Base-by-base conservation (phyloP, 805 yeast genomes). In the Candida pseudofarinosa region DNA sequence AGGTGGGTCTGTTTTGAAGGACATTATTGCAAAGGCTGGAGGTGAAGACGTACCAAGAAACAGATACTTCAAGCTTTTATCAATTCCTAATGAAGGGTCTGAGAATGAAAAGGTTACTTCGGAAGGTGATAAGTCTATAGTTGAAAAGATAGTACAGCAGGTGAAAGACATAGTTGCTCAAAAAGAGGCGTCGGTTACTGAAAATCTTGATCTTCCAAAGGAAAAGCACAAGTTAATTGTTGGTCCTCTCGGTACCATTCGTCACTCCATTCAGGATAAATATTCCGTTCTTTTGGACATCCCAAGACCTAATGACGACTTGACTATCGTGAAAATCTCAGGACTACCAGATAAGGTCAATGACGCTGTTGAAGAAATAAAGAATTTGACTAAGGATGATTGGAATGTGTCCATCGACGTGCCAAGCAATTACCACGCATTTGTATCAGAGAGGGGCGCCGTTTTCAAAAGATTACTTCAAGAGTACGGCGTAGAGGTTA, bases 231-330 rank as follows among this genome's bases (percentile, higher is more conserved):
- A 88, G 53, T 73, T 80, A 7, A 57, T 91, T 40, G 79, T 91
- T 61, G 98, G 98, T 33, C 81, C 88, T 32, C 80, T 81, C 44
- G 97, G 98, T 35, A 56, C 79, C 10, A 75, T 77, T 45, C 87
- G 91, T 65, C 83, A 84, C 52, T 70, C 77, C 8, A 62, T 88
- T 49, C 91, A 88, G 67, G 69, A 76, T 13, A 87, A 84, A 54
- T 86, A 75, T 61, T 69, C 72, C 12, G 90, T 87, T 38, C 58
- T 62, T 19, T 62, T 91, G 42, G 71, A 69, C 37, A 76, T 91
- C 56, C 97, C 97, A 49, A 76, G 74, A 56, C 65, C 74, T 33
- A 75, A 71, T 45, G 74, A 70, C 41, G 64, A 68, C 28, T 70
- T 79, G 4, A 79, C 78, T 17, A 60, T 59, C 30, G 74, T 89